Evolutionary conservation across 257 asterid genomes (phyloP), one percentile per base, ranked within the genome.

Genomic region (Parsonsia alboflavescens): DNA sequence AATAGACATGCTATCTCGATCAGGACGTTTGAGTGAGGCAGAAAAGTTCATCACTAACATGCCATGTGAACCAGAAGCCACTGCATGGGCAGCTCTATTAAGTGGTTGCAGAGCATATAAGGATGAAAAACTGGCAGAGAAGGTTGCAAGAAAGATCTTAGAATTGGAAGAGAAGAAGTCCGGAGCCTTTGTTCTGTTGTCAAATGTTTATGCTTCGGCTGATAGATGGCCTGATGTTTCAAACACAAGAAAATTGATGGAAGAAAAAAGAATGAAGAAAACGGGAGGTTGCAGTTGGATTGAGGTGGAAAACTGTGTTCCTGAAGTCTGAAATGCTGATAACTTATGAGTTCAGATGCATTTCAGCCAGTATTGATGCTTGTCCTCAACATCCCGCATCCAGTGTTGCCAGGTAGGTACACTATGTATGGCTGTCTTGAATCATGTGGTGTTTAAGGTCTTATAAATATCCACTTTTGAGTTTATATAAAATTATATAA

Each of bases 1-100:
- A 19, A 90, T 88, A 58, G 97, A 92, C 85, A 90, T 90, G 94
- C 76, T 92, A 73, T 84, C 98, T 62, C 82, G 98, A 54, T 83
- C 96, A 28, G 98, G 98, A 19, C 85, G 86, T 21, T 87, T 92
- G 65, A 4, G 44, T 16, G 93, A 90, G 80, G 97, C 98, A 17
- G 91, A 90, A 72, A 45, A 75, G 83, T 84, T 90, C 63, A 84
- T 89, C 4, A 46, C 8, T 50, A 63, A 70, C 8, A 89, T 92
- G 92, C 92, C 90, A 10, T 77, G 52, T 53, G 90, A 89, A 50
- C 90, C 91, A 4, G 93, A 85, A 57, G 87, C 83, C 8, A 89
- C 82, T 73, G 85, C 85, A 1, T 92, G 91, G 96, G 93, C 97
- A 17, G 91, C 98, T 62, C 76, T 92, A 12, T 85, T 90, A 45